Base-by-base conservation (phyloP, 2,329 filamentous ascomycete genomes). In the Hypocreales sp. region DNA sequence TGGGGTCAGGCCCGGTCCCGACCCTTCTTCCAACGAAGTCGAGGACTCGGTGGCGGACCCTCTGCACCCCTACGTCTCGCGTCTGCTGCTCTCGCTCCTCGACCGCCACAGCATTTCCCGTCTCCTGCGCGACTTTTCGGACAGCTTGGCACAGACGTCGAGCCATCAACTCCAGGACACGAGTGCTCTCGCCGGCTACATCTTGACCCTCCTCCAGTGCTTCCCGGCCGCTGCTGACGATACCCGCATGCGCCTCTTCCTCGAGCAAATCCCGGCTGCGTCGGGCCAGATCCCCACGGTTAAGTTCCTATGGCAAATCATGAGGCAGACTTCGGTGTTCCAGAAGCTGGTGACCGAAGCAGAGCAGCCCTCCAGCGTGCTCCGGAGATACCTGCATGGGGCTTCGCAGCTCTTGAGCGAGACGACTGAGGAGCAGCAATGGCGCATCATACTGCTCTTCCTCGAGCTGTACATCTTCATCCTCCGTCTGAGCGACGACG, bases 391-490 rank as follows among this genome's bases (percentile, higher is more conserved):
- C 27, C 31, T 54, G 7, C 29, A 34, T 8, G 33, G 25, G 8
- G 29, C 29, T 50, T 59, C 38, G 30, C 40, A 23, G 32, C 33
- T 35, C 11, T 28, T 34, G 4, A 35, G 33, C 3, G 37, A 35
- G 13, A 36, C 32, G 4, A 24, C 35, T 2, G 51, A 54, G 25
- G 48, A 53, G 20, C 46, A 51, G 38, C 83, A 95, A 45, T 98
- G 90, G 90, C 75, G 79, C 12, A 75, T 90, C 1, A 71, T 93
- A 22, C 60, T 95, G 0, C 65, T 98, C 1, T 95, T 98, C 45
- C 64, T 98, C 5, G 90, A 98, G 42, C 66, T 98, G 1, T 98
- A 94, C 47, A 83, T 79, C 3, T 95, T 95, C 46, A 72, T 94
- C 3, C 60, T 95, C 9, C 79, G 90, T 40, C 72, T 95, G 19